Base-by-base conservation (phyloP, 2,329 filamentous ascomycete species). In the Pseudocercospora macadamiae region DNA sequence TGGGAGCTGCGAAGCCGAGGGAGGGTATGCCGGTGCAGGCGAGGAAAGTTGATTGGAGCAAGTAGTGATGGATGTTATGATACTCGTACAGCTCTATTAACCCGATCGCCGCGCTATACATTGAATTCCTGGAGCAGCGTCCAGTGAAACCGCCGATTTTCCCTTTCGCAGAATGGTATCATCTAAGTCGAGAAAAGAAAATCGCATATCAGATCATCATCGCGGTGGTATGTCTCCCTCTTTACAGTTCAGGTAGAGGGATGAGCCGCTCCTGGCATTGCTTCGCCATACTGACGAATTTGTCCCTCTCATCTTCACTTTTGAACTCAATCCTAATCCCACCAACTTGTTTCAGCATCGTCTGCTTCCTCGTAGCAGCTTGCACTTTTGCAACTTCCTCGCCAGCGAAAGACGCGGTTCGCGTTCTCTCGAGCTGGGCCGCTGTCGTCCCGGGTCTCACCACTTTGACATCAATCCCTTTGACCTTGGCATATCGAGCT, bases 241-340 rank as follows among this genome's bases (percentile, higher is more conserved):
- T 14, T 47, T 14, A 47, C 21, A 60, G 51, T 32, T 76, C 75
- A 18, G 77, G 77, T 57, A 79, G 58, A 32, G 73, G 71, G 37
- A 76, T 64, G 66, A 73, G 64, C 18, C 67, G 70, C 57, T 64
- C 66, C 66, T 79, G 76, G 55, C 74, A 71, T 57, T 73, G 71
- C 62, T 66, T 71, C 14, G 75, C 72, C 65, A 75, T 63, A 0
- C 54, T 66, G 51, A 80, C 58, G 62, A 80, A 80, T 52, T 68
- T 64, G 23, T 57, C 67, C 66, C 76, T 76, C 66, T 79, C 77
- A 21, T 68, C 69, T 39, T 78, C 76, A 2, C 62, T 74, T 51
- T 73, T 74, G 65, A 80, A 80, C 63, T 79, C 77, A 14, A 80
- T 73, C 65, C 69, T 71, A 3, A 76, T 73, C 1, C 77, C 77